Evolutionary conservation across 306 rosid genomes (phyloP).

Genomic region (Purshia tridentata): DNA sequence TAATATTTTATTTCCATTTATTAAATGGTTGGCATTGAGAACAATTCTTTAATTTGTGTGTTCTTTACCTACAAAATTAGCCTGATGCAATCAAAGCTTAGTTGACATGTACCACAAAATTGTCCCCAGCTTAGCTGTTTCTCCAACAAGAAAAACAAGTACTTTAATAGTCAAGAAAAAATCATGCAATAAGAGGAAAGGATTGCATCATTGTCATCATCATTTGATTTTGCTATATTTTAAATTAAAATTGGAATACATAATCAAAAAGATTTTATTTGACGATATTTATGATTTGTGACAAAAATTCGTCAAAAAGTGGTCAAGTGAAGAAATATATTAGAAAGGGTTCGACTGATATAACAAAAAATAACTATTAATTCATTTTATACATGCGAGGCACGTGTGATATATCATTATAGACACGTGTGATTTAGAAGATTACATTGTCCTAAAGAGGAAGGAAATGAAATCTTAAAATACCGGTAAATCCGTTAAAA

Average conservation of each 20-base stretch:
- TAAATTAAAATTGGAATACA: neutral
- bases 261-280: neutral
- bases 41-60: neutral
- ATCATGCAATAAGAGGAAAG: no score
- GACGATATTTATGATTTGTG: neutral
- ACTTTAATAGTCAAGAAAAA: neutral
- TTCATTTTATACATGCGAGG: no score
- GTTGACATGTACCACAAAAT: neutral
- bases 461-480: neutral
- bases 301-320: no score
- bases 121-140: no score
- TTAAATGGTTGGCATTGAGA: neutral
- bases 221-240: neutral
- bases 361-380: no score
- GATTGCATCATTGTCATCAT: no score
- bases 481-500: constrained; percentile 34
- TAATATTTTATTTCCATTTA: neutral
- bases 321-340: no score
- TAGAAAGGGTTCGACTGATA: no score
- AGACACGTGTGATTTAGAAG: neutral
- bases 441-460: neutral
- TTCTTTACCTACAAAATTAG: neutral
- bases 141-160: neutral
- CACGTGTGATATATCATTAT: no score
- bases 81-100: neutral